Conservation (phyloP, 2,329 filamentous ascomycete species). For the Penicillium digitatum region DNA sequence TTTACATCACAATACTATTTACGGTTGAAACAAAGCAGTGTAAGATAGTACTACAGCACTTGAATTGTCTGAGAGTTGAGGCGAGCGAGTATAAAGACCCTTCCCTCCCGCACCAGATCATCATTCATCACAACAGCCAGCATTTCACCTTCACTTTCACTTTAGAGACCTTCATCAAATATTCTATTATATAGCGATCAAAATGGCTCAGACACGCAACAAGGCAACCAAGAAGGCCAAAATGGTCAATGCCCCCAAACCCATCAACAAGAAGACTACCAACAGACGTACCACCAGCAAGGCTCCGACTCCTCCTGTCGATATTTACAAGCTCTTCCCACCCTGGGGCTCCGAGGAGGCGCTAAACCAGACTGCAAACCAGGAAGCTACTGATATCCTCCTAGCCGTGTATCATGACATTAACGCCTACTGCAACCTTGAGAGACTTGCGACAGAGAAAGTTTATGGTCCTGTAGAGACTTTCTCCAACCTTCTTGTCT, state of each 20-base stretch:
- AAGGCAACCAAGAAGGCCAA: background rate
- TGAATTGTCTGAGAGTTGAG: too few relatives aligned
- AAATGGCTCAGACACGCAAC: background rate
- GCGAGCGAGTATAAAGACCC: background rate
- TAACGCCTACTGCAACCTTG: background rate
- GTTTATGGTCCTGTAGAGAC: background rate
- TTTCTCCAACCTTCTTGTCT: background rate
- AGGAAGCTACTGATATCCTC: background rate
- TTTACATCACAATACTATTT: background rate
- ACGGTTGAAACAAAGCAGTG: background rate
- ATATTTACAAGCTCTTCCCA: background rate
- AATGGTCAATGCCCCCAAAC: background rate
- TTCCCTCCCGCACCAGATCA: background rate
- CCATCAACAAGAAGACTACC: background rate
- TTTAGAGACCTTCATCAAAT: background rate
- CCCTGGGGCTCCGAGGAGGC: background rate
- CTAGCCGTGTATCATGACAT: constrained; percentile 1
- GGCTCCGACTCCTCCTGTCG: background rate
- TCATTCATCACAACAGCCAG: background rate
- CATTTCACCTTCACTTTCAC: background rate
- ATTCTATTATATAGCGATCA: background rate
- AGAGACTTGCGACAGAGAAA: background rate
- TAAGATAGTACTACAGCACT: background rate
- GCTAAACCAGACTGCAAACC: background rate
- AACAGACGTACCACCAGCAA: background rate